Evolutionary conservation across 495 filamentous ascomycete species (phyloP), one percentile per base, ranked within the genome.

Genomic region (Penicillium daleae): DNA sequence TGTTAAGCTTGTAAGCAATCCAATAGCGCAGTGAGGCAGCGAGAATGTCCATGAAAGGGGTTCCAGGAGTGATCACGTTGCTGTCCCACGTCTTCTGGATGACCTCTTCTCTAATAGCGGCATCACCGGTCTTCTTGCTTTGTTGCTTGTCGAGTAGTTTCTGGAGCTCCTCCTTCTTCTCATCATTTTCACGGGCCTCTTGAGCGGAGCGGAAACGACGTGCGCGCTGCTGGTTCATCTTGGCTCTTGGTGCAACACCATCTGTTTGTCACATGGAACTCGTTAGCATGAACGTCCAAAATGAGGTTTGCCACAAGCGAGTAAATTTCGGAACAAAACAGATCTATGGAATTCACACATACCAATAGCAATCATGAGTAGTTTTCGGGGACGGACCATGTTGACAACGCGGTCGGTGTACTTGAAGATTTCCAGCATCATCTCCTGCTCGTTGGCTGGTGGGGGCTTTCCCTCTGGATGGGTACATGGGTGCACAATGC

Each of bases 391-490:
- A 26, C 95, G 90, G 63, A 94, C 93, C 94, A 98, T 98, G 73
- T 97, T 97, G 63, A 99, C 91, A 31, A 99, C 94, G 51, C 95
- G 88, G 67, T 99, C 93, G 15, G 96, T 99, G 76, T 98, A 98
- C 68, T 90, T 90, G 81, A 98, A 98, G 62, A 98, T 87, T 70
- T 93, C 96, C 63, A 97, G 59, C 95, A 99, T 99, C 96, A 99
- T 99, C 76, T 97, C 95, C 75, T 95, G 91, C 80, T 99, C 95
- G 44, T 92, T 93, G 68, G 89, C 89, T 29, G 95, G 95, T 5
- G 95, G 85, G 4, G 95, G 92, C 62, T 84, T 89, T 65, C 97
- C 94, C 76, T 99, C 95, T 2, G 95, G 95, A 77, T 99, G 95
- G 6, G 93, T 97, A 79, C 95, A 99, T 2, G 96, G 96, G 85